A percentile compares a stretch with the other conserved stretches of the same genome.
phyloP scores from a whole-genome alignment of 805 yeast genomes.

The Barnettozyma populi region DNA sequence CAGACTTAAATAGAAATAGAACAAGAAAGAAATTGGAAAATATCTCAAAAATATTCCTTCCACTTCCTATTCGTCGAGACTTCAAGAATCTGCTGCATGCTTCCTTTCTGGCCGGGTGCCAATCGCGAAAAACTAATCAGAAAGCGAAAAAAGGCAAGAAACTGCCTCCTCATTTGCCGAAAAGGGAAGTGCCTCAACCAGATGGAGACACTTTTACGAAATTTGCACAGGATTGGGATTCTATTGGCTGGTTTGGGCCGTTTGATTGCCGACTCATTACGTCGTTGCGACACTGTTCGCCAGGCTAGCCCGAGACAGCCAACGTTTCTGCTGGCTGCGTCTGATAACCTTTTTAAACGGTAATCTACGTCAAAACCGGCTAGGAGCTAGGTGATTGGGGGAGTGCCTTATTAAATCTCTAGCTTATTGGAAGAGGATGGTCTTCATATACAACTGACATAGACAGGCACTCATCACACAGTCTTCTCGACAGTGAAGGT shows the following conservation, averaged over 20 bases:
- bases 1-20: background rate
- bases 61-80: background rate
- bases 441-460: background rate
- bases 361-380: background rate
- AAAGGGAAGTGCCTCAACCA: background rate
- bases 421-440: background rate
- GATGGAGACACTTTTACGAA: conserved; percentile 1
- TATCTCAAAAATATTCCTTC: conserved; percentile 1
- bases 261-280: conserved; percentile 1
- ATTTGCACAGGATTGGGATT: background rate
- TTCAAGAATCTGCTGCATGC: background rate
- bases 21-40: conserved; percentile 3
- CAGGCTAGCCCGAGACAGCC: background rate
- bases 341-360: background rate
- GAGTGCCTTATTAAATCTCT: background rate
- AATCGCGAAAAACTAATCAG: background rate
- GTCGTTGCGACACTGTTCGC: background rate
- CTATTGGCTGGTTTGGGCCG: conserved; percentile 6
- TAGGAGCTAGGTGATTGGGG: too few species aligned
- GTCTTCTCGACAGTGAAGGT: conserved; percentile 45
- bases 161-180: background rate
- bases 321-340: background rate
- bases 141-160: background rate
- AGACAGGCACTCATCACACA: conserved; percentile 1
- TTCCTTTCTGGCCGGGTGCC: background rate